phyloP scores from a whole-genome alignment of 345 rosid genomes.

The Eucalyptus cloeziana region DNA sequence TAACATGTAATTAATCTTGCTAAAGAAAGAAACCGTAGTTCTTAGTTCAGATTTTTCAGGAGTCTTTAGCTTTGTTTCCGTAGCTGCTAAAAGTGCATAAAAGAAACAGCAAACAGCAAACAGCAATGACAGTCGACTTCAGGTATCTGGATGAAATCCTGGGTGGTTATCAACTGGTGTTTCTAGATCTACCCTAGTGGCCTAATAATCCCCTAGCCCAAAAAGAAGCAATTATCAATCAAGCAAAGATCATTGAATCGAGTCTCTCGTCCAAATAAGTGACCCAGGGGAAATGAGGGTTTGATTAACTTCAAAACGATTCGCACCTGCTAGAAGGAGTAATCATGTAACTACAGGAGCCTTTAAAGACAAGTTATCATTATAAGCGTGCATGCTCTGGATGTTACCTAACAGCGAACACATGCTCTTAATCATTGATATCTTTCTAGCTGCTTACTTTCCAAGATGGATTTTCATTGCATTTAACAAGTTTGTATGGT shows the following conservation, averaged over 20 bases:
- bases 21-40: background rate
- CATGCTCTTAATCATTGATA: background rate
- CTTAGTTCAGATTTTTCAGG: background rate
- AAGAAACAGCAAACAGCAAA: background rate
- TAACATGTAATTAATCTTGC: background rate
- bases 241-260: background rate
- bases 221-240: background rate
- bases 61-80: background rate
- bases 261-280: background rate
- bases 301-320: background rate
- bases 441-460: background rate
- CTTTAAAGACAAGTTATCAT: background rate
- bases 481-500: background rate
- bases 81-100: background rate
- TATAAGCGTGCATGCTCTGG: background rate
- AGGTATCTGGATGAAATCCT: background rate
- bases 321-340: background rate
- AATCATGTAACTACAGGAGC: background rate
- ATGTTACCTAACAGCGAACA: background rate
- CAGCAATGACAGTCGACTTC: background rate
- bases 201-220: background rate
- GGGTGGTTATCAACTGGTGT: background rate
- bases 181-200: background rate
- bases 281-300: background rate
- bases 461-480: background rate